A percentile compares a stretch with the other conserved stretches of the same genome.
Conservation (phyloP, 2,329 filamentous ascomycete species). For the Tothia fuscella region DNA sequence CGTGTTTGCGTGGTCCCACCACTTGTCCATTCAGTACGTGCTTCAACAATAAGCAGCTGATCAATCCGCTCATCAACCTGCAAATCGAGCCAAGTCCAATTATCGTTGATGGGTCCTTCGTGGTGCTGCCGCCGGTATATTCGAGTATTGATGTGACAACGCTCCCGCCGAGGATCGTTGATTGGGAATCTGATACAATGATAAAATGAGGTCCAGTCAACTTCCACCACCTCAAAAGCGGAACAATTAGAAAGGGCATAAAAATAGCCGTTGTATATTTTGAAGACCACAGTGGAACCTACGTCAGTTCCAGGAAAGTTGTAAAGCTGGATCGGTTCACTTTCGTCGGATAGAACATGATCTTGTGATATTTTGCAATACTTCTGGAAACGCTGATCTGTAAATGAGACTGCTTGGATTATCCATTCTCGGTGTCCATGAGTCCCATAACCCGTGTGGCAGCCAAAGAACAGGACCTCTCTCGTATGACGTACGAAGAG, state of each 20-base stretch:
- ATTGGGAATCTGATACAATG: slow-evolving; percentile 53
- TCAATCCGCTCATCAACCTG: slow-evolving; percentile 48
- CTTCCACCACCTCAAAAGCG: slow-evolving; percentile 48
- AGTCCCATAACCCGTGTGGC: slow-evolving; percentile 41
- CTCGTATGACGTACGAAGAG: slow-evolving; percentile 57
- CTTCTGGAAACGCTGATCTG: slow-evolving; percentile 11
- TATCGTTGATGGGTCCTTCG: slow-evolving; percentile 62
- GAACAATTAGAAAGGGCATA: slow-evolving; percentile 59
- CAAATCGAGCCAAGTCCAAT: slow-evolving; percentile 57
- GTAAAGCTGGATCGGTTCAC: slow-evolving; percentile 40
- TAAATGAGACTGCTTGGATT: slow-evolving; percentile 32
- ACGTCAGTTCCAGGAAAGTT: slow-evolving; percentile 53
- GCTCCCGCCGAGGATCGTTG: slow-evolving; percentile 27
- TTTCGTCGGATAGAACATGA: slow-evolving; percentile 31
- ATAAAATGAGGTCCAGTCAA: slow-evolving; percentile 59
- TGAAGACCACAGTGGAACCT: slow-evolving; percentile 58
- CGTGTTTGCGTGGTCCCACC: slow-evolving; percentile 47
- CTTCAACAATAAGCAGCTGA: slow-evolving; percentile 51
- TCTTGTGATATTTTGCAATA: slow-evolving; percentile 1
- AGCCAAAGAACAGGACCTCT: slow-evolving; percentile 53
- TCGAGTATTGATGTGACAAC: slow-evolving; percentile 32
- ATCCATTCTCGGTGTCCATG: slow-evolving; percentile 53
- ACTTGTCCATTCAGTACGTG: slow-evolving; percentile 53
- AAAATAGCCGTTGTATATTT: slow-evolving; percentile 52
- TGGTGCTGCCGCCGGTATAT: slow-evolving; percentile 55